Percentiles rank a stretch among this genome's conserved stretches.
These are phyloP conservation scores for Leptodermis oblonga DNA, from an alignment of 257 asterid genomes.

Conservation along the genomic window DNA sequence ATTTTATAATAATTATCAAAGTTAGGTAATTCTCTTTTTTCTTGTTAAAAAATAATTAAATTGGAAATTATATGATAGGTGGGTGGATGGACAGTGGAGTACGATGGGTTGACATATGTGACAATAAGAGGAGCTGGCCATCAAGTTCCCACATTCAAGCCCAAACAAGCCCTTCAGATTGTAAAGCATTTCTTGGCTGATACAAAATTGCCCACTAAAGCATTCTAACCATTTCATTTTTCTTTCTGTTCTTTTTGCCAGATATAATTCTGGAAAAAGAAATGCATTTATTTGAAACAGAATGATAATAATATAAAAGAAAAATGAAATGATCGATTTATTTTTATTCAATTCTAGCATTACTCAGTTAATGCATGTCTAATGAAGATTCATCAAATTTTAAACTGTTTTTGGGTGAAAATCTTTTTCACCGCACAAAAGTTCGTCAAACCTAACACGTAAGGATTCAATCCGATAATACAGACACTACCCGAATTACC, in stretches of 20 bases:
- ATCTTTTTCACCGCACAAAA: no score
- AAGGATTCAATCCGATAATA: no score
- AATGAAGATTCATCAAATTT: no score
- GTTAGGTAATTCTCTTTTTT: neutral
- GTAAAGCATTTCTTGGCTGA: conserved; percentile 49
- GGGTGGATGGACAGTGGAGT: conserved; percentile 82
- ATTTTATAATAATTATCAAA: neutral
- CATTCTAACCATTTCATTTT: conserved; percentile 28
- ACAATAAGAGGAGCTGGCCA: conserved; percentile 96
- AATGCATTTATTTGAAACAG: neutral
- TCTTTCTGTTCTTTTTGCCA: neutral
- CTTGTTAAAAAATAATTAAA: neutral
- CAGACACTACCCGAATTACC: no score
- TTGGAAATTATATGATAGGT: conserved; percentile 31
- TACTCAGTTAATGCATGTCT: no score
- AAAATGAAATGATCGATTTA: no score
- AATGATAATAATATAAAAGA: no score
- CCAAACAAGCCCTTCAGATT: conserved; percentile 63
- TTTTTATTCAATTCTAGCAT: no score
- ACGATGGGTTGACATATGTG: conserved; percentile 57
- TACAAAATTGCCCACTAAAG: conserved; percentile 38
- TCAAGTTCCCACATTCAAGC: conserved; percentile 68
- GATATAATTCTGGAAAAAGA: neutral
- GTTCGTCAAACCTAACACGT: no score
- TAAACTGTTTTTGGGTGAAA: no score